These are phyloP conservation scores for Rosellinia necatrix DNA, from an alignment of 2,329 filamentous ascomycete species.

Conservation along the genomic window DNA sequence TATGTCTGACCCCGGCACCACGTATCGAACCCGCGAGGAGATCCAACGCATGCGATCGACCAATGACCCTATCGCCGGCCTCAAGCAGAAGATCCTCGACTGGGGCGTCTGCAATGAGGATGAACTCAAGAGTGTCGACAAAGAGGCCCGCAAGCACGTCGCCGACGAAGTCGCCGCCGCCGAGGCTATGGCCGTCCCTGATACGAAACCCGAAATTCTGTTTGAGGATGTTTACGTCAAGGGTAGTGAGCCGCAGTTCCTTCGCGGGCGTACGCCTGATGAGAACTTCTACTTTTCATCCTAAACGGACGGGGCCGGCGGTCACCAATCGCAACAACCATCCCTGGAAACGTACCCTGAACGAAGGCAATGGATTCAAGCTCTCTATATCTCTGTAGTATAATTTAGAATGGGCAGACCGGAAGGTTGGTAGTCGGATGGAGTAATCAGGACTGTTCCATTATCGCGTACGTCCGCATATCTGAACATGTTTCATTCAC, in stretches of 20 bases:
- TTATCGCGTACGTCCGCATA: neutral
- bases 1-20: conserved; percentile 99
- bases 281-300: conserved; percentile 88
- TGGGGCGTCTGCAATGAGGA: conserved; percentile 92
- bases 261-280: conserved; percentile 82
- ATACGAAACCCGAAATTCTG: conserved; percentile 78
- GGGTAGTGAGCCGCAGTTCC: conserved; percentile 84
- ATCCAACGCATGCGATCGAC: conserved; percentile 99
- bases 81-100: conserved; percentile 97
- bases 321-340: conserved; percentile 1
- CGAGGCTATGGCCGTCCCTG: conserved; percentile 84
- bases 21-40: conserved; percentile 98
- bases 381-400: conserved; percentile 29
- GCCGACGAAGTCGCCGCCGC: conserved; percentile 89
- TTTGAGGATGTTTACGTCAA: conserved; percentile 96
- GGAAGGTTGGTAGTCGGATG: conserved; percentile 18
- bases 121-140: conserved; percentile 94
- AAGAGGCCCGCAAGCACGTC: conserved; percentile 83
- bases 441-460: conserved; percentile 27
- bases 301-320: conserved; percentile 5
- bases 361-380: conserved; percentile 5
- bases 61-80: conserved; percentile 95
- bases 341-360: conserved; percentile 13
- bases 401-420: conserved; percentile 30
- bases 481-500: conserved; percentile 11